A percentile compares a stretch with the other conserved stretches of the same genome.
These are phyloP conservation scores for Neurospora terricola DNA, from an alignment of 495 filamentous ascomycete species.

Conservation along the genomic window DNA sequence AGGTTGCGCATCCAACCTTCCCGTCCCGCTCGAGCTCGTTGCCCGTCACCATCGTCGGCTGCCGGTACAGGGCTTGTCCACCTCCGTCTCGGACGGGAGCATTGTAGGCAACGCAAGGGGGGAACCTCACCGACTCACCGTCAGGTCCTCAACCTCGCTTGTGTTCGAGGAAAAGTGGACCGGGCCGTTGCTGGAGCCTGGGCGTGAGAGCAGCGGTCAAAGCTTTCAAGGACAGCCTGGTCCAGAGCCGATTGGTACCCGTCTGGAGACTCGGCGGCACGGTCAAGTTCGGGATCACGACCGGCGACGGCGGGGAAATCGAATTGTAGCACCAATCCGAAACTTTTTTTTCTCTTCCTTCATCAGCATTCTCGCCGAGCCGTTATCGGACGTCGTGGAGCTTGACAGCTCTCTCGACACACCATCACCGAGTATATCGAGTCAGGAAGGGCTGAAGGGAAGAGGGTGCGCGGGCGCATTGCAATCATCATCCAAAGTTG, in stretches of 20 bases:
- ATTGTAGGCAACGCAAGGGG: not conserved
- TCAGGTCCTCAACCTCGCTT: slow-evolving; percentile 1
- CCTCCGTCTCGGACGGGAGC: not conserved
- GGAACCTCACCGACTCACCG: not conserved
- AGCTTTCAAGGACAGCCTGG: not conserved
- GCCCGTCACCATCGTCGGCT: not conserved
- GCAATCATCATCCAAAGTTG: not conserved
- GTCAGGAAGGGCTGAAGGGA: not conserved
- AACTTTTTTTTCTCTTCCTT: not conserved
- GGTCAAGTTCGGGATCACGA: not conserved
- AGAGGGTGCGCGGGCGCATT: not conserved
- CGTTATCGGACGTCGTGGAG: not conserved
- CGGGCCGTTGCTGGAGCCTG: not conserved
- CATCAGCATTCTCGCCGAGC: not conserved
- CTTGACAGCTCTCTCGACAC: not conserved
- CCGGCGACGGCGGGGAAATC: not conserved
- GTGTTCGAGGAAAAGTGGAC: slow-evolving; percentile 3
- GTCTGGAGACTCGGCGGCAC: not conserved
- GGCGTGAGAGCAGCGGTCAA: not conserved
- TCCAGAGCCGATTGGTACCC: not conserved
- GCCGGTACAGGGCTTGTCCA: not conserved
- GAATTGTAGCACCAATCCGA: not conserved
- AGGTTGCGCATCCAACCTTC: not conserved
- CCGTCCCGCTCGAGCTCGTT: not conserved
- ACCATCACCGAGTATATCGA: not conserved